Conservation (phyloP, 164 flowering plant species). For the Houttuynia cordata region DNA sequence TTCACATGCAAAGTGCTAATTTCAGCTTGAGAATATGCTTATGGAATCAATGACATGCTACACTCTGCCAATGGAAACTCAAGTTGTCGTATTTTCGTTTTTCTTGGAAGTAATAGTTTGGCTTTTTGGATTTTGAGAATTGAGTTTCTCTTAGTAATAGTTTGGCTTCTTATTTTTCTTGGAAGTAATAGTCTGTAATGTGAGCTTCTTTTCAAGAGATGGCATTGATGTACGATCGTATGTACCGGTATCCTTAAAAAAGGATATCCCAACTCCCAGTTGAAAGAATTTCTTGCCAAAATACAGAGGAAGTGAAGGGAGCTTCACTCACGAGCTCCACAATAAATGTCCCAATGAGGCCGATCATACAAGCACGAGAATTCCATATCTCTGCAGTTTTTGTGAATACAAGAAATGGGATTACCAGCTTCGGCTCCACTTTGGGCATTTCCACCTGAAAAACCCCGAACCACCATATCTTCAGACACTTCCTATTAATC, state of each 20-base stretch:
- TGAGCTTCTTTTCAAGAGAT: no score
- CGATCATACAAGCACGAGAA: conserved; percentile 93
- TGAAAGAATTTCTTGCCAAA: neutral
- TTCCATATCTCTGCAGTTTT: conserved; percentile 85
- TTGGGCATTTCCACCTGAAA: conserved; percentile 68
- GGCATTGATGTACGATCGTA: neutral
- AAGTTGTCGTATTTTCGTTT: no score
- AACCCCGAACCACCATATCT: neutral
- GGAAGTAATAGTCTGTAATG: no score
- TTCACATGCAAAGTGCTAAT: no score
- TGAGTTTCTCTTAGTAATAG: no score
- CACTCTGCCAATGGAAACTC: no score
- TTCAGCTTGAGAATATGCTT: no score
- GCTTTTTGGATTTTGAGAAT: no score
- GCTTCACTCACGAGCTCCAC: conserved; percentile 53
- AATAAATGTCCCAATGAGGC: conserved; percentile 78
- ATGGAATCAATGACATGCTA: no score
- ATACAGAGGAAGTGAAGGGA: neutral
- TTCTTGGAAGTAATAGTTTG: no score
- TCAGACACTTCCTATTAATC: no score
- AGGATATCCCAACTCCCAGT: conserved; percentile 54
- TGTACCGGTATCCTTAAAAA: conserved; percentile 32
- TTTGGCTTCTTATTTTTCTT: no score
- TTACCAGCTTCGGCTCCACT: conserved; percentile 52
- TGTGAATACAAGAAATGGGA: conserved; percentile 79